Evolutionary conservation across 768 basidiomycete genomes (phyloP), one percentile per base, ranked within the genome.

Genomic region (Russula earlei): DNA sequence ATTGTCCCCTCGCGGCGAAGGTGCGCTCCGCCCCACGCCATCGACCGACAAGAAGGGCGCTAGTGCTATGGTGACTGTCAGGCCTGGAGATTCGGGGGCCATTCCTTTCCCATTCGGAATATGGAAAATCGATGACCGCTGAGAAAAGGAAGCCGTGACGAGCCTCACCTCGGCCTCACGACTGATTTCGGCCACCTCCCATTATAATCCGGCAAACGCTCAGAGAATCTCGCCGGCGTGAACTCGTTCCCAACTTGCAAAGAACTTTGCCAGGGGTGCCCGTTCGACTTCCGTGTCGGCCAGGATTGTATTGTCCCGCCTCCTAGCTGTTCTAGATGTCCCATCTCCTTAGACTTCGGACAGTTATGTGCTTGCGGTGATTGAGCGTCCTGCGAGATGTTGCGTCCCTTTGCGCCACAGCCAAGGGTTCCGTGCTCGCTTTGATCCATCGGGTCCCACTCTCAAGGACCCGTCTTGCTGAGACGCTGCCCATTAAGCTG

Each of bases 271-370:
- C 52, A 25, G 20, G 33, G n/a, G 11, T 38, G 38, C 27, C 48
- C 37, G 38, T 49, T 31, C 34, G 14, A 54, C 52, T 49, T 49
- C 57, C 47, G 34, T 33, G 25, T 38, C 54, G 47, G 33, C 52
- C 33, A 14, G 37, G 43, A 29, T 15, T 43, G 25, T 31, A 17
- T 47, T 31, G 14, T n/a, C 2, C 42, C 36, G 37, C 4, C 14
- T 46, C 20, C 36, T 52, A 27, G 31, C 34, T 44, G 20, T 40
- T 43, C 41, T 37, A 31, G 57, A 54, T 36, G 24, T 11, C 34
- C 57, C 41, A 46, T 54, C 52, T 58, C 52, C 57, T 41, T 58
- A 34, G 52, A 58, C 47, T 10, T 58, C 57, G 57, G 57, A 49
- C 17, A 27, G 57, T 58, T 49, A 49, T 54, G 41, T 38, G 41